Conservation (phyloP, 2,329 filamentous ascomycete genomes). For the Colletotrichum navitas region DNA sequence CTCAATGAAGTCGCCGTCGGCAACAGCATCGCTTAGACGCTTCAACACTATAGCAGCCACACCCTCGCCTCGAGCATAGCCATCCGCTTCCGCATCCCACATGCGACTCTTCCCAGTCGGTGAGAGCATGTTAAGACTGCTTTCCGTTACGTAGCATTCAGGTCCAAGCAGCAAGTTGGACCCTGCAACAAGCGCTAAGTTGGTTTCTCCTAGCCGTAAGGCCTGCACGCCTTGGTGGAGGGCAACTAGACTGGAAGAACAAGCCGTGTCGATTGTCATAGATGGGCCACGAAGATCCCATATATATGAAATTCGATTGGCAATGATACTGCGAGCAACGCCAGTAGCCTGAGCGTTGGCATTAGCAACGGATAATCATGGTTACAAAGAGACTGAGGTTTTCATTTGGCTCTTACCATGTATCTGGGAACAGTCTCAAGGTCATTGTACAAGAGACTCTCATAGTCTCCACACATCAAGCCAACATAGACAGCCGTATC, state of each 20-base stretch:
- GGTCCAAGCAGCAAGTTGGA: conserved; percentile 43
- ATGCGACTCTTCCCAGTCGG: conserved; percentile 52
- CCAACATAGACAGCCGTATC: conserved; percentile 43
- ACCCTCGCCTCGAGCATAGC: conserved; percentile 67
- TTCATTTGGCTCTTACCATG: not conserved
- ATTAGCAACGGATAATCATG: not conserved
- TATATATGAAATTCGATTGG: conserved; percentile 56
- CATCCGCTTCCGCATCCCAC: conserved; percentile 60
- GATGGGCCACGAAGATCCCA: conserved; percentile 55
- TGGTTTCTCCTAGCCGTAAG: conserved; percentile 49
- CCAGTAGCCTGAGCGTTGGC: conserved; percentile 47
- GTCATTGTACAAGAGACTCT: conserved; percentile 45
- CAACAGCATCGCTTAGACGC: conserved; percentile 56
- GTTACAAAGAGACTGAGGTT: not conserved
- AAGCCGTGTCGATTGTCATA: conserved; percentile 60
- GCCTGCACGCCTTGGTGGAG: conserved; percentile 55
- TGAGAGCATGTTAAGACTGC: conserved; percentile 52
- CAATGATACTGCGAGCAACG: conserved; percentile 49
- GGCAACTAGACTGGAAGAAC: conserved; percentile 57
- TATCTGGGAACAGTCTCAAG: conserved; percentile 45
- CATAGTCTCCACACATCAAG: conserved; percentile 46
- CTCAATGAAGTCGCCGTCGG: conserved; percentile 46
- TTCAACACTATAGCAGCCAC: conserved; percentile 62
- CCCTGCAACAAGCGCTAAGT: conserved; percentile 47
- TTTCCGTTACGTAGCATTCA: conserved; percentile 34